A percentile compares a stretch with the other conserved stretches of the same genome.
Evolutionary conservation across 139 green algal species (phyloP).

Genomic region (Ostreobium quekettii): DNA sequence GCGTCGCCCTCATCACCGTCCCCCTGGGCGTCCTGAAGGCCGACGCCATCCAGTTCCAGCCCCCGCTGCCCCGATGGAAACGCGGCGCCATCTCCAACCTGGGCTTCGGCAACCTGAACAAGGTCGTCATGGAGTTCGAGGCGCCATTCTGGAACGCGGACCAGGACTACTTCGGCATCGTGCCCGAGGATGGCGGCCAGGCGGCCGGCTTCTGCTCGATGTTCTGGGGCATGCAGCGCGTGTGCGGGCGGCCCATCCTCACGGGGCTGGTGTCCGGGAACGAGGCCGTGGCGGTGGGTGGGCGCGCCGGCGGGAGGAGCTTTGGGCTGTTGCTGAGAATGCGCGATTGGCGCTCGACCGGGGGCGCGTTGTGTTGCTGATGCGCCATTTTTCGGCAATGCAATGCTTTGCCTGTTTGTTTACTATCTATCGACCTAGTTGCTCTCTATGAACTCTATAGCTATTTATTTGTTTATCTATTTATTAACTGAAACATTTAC

Average conservation of each 20-base stretch:
- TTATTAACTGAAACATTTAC: too few species aligned
- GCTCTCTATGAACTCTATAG: too few species aligned
- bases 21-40: conserved; percentile 64
- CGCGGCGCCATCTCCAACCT: conserved; percentile 47
- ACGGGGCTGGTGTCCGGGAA: conserved; percentile 44
- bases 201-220: conserved; percentile 57
- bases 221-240: conserved; percentile 68
- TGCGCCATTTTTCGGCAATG: too few species aligned
- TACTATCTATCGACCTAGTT: too few species aligned
- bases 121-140: conserved; percentile 76
- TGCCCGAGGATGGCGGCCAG: conserved; percentile 19
- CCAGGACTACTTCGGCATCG: conserved; percentile 70
- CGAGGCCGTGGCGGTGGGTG: not conserved
- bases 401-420: too few species aligned
- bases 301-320: too few species aligned
- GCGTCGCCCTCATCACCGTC: conserved; percentile 58
- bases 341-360: too few species aligned
- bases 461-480: too few species aligned
- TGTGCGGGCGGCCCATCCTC: conserved; percentile 36
- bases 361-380: too few species aligned
- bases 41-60: conserved; percentile 52
- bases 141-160: conserved; percentile 66
- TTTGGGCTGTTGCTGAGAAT: too few species aligned
- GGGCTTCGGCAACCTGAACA: conserved; percentile 80
- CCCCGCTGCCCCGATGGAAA: conserved; percentile 67